Evolutionary conservation across 2,329 filamentous ascomycete species (phyloP).

Genomic region (Trichoderma semiorbis): DNA sequence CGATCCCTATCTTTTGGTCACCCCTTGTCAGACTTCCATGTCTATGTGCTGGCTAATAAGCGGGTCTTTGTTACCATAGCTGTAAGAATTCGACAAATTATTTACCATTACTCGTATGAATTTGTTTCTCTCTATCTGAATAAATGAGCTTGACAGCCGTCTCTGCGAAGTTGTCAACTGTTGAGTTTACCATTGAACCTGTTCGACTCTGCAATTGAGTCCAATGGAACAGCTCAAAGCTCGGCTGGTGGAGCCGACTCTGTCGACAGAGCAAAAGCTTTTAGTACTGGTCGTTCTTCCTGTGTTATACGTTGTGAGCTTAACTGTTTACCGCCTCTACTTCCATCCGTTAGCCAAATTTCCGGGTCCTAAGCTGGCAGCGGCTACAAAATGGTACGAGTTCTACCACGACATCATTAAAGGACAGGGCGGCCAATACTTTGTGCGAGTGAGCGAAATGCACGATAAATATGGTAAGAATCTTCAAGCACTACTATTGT

Average conservation of each 20-base stretch:
- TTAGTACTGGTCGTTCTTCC: background rate
- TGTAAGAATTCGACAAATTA: background rate
- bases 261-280: background rate
- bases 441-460: conserved; percentile 29
- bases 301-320: background rate
- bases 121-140: background rate
- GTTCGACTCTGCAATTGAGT: background rate
- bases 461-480: conserved; percentile 34
- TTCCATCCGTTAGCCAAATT: conserved; percentile 28
- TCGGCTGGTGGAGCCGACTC: background rate
- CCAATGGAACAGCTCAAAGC: background rate
- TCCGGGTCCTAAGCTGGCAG: conserved; percentile 33
- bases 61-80: background rate
- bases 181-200: background rate
- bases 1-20: no score
- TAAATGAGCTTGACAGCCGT: background rate
- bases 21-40: background rate
- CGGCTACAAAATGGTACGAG: conserved; percentile 31
- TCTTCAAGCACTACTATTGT: no score
- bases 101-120: background rate
- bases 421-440: conserved; percentile 25
- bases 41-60: background rate
- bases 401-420: conserved; percentile 32
- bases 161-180: background rate
- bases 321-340: conserved; percentile 21